phyloP scores from a whole-genome alignment of 202 grass and related monocot species.

The Carex arenaria region DNA sequence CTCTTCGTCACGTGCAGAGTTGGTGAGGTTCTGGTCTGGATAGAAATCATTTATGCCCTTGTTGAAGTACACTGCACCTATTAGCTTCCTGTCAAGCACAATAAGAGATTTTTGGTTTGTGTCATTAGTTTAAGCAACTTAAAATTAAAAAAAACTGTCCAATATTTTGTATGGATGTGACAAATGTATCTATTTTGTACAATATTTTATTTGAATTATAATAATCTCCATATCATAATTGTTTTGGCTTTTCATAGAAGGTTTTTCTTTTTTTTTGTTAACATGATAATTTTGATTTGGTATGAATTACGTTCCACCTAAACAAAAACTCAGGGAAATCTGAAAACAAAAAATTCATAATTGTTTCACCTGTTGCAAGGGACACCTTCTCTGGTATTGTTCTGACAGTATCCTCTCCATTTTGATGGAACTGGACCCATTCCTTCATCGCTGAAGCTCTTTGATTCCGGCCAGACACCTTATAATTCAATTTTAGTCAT shows the following conservation, averaged over 20 bases:
- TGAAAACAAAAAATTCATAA: neutral
- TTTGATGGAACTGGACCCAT: slow-evolving; percentile 42
- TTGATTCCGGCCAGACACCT: slow-evolving; percentile 82
- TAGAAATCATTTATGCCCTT: slow-evolving; percentile 19
- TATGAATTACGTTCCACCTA: neutral
- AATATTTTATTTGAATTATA: neutral
- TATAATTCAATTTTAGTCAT: neutral
- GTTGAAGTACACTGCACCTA: slow-evolving; percentile 73
- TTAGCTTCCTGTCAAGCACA: slow-evolving; percentile 47
- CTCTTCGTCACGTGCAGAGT: slow-evolving; percentile 66
- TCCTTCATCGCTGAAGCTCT: slow-evolving; percentile 56
- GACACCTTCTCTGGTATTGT: slow-evolving; percentile 44
- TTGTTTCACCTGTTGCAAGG: slow-evolving; percentile 53
- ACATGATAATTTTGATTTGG: neutral
- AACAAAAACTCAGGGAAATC: neutral
- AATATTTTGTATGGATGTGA: neutral
- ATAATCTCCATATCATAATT: neutral
- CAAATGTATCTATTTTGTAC: neutral
- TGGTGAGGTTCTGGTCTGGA: neutral
- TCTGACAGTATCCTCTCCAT: slow-evolving; percentile 58
- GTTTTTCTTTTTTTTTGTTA: neutral
- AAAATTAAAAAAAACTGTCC: neutral
- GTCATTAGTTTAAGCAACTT: neutral
- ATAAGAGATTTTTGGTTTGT: neutral
- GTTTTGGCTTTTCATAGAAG: neutral